Base-by-base conservation (phyloP, 805 yeast genomes). In the Cyberlindnera bimundalis region DNA sequence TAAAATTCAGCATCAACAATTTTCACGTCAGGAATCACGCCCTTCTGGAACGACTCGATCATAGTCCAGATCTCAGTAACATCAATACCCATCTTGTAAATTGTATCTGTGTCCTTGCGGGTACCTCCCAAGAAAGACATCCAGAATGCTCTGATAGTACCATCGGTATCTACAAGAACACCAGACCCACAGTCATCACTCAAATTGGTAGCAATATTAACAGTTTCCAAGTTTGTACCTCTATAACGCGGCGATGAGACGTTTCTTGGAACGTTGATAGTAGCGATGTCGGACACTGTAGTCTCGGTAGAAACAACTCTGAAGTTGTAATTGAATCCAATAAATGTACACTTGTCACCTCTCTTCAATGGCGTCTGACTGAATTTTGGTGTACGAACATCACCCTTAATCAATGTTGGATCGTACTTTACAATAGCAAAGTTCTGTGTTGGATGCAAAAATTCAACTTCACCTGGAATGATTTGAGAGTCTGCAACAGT, bases 401-500 rank as follows among this genome's bases (percentile, higher is more conserved):
- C 84, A 2, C 95, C 90, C 17, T 73, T 59, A 13, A 90, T 82
- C 37, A 87, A 64, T 5, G 68, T 54, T 8, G 96, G 88, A 58
- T 90, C 95, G 60, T 87, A 90, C 59, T 85, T 77, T 19, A 90
- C 70, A 42, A 89, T 77, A 2, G 95, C 89, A 61, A 84, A 89
- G 51, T 89, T 89, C 52, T 83, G 86, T 27, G 86, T 78, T 25
- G 97, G 96, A 58, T 89, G 96, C 55, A 87, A 66, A 52, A 88
- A 90, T 17, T 79, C 79, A 19, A 89, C 93, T 47, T 78, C 71
- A 1, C 83, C 96, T 0, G 95, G 87, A 12, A 89, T 73, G 48
- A 81, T 78, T 17, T 86, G 76, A 1, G 95, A 83, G 48, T 90
- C 96, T 4, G 96, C 96, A 56, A 90, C 77, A 3, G 90, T 79